phyloP scores from a whole-genome alignment of 129 eudicot species.

The Artemisia tridentata region DNA sequence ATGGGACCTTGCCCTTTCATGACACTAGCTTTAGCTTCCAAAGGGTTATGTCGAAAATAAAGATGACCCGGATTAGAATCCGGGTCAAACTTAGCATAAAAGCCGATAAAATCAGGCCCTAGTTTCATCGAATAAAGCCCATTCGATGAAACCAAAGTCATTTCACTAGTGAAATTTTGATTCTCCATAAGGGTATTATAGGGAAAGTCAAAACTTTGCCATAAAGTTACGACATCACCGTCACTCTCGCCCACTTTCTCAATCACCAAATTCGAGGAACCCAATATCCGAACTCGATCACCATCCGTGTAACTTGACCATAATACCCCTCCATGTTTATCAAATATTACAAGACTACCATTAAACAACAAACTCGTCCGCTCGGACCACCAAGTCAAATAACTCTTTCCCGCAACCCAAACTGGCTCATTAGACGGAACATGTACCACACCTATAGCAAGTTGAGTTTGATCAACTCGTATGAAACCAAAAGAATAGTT shows the following conservation, averaged over 20 bases:
- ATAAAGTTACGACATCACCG: slow-evolving; percentile 23
- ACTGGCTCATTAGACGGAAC: slow-evolving; percentile 55
- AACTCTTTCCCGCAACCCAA: slow-evolving; percentile 51
- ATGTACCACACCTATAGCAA: slow-evolving; percentile 69
- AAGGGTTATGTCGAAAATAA: slow-evolving; percentile 59
- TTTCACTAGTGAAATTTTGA: slow-evolving; percentile 78
- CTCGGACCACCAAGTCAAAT: slow-evolving; percentile 53
- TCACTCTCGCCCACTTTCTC: slow-evolving; percentile 3
- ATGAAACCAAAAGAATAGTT: slow-evolving; percentile 80
- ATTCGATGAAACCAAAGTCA: slow-evolving; percentile 72
- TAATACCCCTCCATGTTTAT: slow-evolving; percentile 44
- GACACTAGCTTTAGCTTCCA: slow-evolving; percentile 63
- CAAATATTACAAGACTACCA: slow-evolving; percentile 75
- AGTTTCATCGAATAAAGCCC: slow-evolving; percentile 80
- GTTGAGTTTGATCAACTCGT: slow-evolving; percentile 56
- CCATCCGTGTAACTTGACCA: slow-evolving; percentile 85
- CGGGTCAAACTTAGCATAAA: slow-evolving; percentile 42
- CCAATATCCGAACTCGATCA: slow-evolving; percentile 61
- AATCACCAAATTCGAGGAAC: slow-evolving; percentile 57
- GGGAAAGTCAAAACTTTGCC: slow-evolving; percentile 91
- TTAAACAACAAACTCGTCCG: slow-evolving; percentile 48
- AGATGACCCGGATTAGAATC: slow-evolving; percentile 42
- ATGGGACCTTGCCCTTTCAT: slow-evolving; percentile 56
- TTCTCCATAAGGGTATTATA: slow-evolving; percentile 81
- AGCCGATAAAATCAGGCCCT: slow-evolving; percentile 69